These are phyloP conservation scores for Peronosclerospora sorghi DNA, from an alignment of 352 stramenopile species.

Conservation along the genomic window DNA sequence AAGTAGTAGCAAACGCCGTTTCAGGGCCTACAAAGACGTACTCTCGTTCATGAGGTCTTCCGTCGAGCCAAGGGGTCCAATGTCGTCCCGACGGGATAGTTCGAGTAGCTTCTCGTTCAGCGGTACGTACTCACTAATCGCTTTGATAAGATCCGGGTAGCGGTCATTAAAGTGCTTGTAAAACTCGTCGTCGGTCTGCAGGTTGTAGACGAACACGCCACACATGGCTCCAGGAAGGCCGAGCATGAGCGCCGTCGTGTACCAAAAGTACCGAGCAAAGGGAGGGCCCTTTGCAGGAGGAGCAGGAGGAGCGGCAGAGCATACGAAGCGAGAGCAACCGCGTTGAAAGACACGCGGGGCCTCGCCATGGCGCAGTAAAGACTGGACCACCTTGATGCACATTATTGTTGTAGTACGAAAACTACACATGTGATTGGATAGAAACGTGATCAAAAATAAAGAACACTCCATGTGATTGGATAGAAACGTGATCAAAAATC, in stretches of 20 bases:
- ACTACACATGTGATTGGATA: conserved; percentile 6
- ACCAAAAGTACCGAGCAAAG: conserved; percentile 64
- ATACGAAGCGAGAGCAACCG: conserved; percentile 7
- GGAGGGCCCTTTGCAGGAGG: conserved; percentile 20
- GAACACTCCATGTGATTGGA: no score
- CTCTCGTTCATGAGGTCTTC: conserved; percentile 58
- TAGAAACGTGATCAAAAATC: no score
- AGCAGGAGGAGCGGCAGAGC: neutral
- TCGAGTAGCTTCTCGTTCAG: conserved; percentile 36
- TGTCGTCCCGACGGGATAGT: conserved; percentile 49
- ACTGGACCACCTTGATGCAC: conserved; percentile 5
- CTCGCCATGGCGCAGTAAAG: conserved; percentile 8
- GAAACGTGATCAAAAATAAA: neutral
- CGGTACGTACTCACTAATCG: conserved; percentile 54
- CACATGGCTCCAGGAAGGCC: conserved; percentile 50
- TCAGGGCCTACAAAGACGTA: no score
- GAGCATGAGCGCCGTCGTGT: conserved; percentile 74
- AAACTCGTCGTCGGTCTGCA: conserved; percentile 73
- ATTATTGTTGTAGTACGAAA: neutral
- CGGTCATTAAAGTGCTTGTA: conserved; percentile 77
- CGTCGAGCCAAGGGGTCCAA: conserved; percentile 41
- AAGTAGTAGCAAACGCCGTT: no score
- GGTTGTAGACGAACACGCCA: conserved; percentile 73
- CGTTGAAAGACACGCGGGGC: conserved; percentile 1
- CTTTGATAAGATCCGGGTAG: conserved; percentile 63